Evolutionary conservation across 345 rosid genomes (phyloP).

Genomic region (Euphorbia lathyris): DNA sequence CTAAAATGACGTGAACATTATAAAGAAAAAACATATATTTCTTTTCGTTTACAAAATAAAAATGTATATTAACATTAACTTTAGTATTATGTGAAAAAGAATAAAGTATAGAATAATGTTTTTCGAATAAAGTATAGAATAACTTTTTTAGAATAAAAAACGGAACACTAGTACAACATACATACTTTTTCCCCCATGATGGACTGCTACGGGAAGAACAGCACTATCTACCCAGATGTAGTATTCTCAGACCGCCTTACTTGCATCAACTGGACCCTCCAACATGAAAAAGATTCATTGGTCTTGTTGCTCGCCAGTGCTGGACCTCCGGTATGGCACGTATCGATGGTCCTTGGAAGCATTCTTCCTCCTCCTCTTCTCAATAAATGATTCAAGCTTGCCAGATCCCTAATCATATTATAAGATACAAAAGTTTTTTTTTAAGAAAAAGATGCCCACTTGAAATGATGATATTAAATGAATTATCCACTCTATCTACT

Average conservation of each 20-base stretch:
- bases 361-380: constrained; percentile 81
- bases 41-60: too few species aligned
- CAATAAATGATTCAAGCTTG: constrained; percentile 71
- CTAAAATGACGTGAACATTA: too few species aligned
- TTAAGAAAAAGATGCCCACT: not conserved
- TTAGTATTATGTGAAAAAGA: too few species aligned
- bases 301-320: constrained; percentile 30
- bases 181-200: not conserved
- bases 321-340: constrained; percentile 73
- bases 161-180: not conserved
- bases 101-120: too few species aligned
- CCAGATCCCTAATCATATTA: constrained; percentile 58
- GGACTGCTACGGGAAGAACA: not conserved
- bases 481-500: too few species aligned
- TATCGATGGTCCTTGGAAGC: constrained; percentile 86
- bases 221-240: not conserved
- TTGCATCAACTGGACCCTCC: not conserved
- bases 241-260: not conserved
- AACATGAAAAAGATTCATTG: constrained; percentile 3
- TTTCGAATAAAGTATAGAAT: too few species aligned
- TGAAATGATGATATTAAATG: not conserved
- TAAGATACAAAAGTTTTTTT: constrained; percentile 12
- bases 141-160: too few species aligned
- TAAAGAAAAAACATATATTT: too few species aligned
- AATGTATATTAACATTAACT: too few species aligned